Conservation (phyloP, 352 stramenopile genomes). For the Phytophthora boehmeriae region DNA sequence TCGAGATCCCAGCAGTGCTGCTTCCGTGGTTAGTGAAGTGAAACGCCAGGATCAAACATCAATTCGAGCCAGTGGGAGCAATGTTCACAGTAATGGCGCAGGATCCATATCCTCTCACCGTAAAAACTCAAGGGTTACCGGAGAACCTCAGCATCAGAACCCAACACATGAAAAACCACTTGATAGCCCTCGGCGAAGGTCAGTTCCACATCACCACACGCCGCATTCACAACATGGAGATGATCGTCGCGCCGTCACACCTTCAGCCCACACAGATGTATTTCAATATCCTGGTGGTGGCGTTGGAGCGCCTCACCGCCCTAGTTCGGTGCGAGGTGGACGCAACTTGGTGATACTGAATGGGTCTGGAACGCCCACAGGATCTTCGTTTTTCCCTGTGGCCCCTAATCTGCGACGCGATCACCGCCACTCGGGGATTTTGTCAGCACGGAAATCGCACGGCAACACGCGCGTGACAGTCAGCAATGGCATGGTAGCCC, state of each 20-base stretch:
- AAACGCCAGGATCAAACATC: slow-evolving; percentile 19
- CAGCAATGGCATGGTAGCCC: slow-evolving; percentile 31
- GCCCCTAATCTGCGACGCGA: slow-evolving; percentile 30
- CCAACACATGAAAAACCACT: slow-evolving; percentile 2
- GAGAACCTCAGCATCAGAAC: slow-evolving; percentile 12
- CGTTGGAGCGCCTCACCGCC: slow-evolving; percentile 23
- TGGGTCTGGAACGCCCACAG: slow-evolving; percentile 12
- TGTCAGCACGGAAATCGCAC: slow-evolving; percentile 20
- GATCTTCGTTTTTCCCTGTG: slow-evolving; percentile 20
- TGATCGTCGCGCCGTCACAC: slow-evolving; percentile 21
- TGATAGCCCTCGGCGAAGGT: slow-evolving; percentile 19
- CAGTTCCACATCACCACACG: slow-evolving; percentile 15
- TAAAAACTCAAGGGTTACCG: slow-evolving; percentile 8
- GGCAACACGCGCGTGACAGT: slow-evolving; percentile 25
- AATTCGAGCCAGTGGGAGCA: slow-evolving; percentile 17
- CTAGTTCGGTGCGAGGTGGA: slow-evolving; percentile 53
- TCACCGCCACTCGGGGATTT: slow-evolving; percentile 21
- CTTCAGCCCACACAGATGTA: slow-evolving; percentile 6
- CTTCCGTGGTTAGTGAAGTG: slow-evolving; percentile 7
- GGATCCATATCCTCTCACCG: slow-evolving; percentile 4
- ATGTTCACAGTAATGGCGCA: slow-evolving; percentile 8
- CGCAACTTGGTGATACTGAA: slow-evolving; percentile 54
- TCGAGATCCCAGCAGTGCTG: slow-evolving; percentile 2
- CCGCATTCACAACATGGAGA: slow-evolving; percentile 16
- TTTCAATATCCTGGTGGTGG: slow-evolving; percentile 7